phyloP scores from a whole-genome alignment of 371 early-diverging fungal species.

The Syncephalastrum monosporum region DNA sequence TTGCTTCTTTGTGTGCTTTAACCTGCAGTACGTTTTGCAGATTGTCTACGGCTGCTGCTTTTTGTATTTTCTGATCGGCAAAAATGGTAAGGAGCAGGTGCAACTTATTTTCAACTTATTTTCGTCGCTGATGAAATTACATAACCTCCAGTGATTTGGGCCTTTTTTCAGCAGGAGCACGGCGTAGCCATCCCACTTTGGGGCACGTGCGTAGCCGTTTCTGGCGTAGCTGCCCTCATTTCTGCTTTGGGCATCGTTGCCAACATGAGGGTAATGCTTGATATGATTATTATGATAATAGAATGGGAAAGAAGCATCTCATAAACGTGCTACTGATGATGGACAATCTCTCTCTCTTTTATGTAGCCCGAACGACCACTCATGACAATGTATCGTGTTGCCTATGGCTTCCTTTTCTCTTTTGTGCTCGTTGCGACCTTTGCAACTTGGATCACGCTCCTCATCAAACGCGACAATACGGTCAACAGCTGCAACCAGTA shows the following conservation, averaged over 20 bases:
- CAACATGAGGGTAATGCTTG: no score
- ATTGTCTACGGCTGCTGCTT: conserved; percentile 4
- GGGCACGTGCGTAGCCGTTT: conserved; percentile 20
- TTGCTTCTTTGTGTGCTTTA: not conserved
- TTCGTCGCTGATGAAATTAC: no score
- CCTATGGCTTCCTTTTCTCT: no score
- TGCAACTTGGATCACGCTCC: conserved; percentile 12
- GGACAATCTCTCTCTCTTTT: no score
- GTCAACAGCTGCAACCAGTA: conserved; percentile 8
- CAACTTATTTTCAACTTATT: no score
- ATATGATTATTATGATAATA: no score
- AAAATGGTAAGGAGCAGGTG: not conserved
- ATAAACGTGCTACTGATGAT: no score
- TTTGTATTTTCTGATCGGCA: not conserved
- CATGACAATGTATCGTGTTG: no score
- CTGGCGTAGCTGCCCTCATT: conserved; percentile 8
- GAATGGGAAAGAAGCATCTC: no score
- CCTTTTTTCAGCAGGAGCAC: conserved; percentile 9
- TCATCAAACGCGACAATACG: conserved; percentile 7
- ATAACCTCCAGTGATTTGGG: not conserved
- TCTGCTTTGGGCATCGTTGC: conserved; percentile 1
- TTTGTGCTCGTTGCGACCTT: no score
- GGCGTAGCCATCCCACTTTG: conserved; percentile 9
- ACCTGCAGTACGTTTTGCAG: not conserved
- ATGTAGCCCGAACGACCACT: no score